A percentile compares a stretch with the other conserved stretches of the same genome.
Evolutionary conservation across 768 basidiomycete species (phyloP).

Genomic region (Butyriboletus loyo): DNA sequence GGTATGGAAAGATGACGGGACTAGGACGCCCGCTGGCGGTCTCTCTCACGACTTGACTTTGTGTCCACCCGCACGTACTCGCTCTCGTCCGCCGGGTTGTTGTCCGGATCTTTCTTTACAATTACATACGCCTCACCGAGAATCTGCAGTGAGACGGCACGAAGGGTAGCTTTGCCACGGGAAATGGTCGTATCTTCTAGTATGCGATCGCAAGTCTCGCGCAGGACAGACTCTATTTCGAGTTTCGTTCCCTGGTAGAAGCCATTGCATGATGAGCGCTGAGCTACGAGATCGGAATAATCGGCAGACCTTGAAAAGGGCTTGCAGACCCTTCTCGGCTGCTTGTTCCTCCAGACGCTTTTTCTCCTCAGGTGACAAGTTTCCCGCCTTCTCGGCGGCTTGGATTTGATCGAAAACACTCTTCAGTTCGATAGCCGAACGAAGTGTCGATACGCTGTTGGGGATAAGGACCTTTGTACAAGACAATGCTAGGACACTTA

Average conservation of each 20-base stretch:
- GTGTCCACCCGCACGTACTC: conserved; percentile 86
- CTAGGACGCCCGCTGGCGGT: conserved; percentile 27
- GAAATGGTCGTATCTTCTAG: conserved; percentile 55
- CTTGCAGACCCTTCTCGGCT: conserved; percentile 88
- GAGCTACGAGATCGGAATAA: not conserved
- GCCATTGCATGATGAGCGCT: not conserved
- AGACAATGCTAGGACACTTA: conserved; percentile 36
- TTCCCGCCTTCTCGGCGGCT: conserved; percentile 84
- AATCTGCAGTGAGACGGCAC: conserved; percentile 81
- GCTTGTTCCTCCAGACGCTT: conserved; percentile 86
- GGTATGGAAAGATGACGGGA: not conserved
- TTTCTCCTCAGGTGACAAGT: conserved; percentile 73
- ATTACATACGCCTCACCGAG: conserved; percentile 75
- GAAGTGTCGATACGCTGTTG: conserved; percentile 73
- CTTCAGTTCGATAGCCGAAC: conserved; percentile 87
- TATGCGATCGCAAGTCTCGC: conserved; percentile 84
- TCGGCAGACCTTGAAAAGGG: conserved; percentile 76
- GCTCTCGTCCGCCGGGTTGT: conserved; percentile 47
- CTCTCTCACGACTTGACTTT: conserved; percentile 54
- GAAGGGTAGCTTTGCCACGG: conserved; percentile 58
- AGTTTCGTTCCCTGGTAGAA: conserved; percentile 75
- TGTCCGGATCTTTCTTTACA: conserved; percentile 61
- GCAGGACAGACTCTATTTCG: conserved; percentile 84
- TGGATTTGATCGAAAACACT: conserved; percentile 89
- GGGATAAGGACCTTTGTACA: not conserved